phyloP scores from a whole-genome alignment of 192 early-diverging fungal species.

The Thamnidium elegans region DNA sequence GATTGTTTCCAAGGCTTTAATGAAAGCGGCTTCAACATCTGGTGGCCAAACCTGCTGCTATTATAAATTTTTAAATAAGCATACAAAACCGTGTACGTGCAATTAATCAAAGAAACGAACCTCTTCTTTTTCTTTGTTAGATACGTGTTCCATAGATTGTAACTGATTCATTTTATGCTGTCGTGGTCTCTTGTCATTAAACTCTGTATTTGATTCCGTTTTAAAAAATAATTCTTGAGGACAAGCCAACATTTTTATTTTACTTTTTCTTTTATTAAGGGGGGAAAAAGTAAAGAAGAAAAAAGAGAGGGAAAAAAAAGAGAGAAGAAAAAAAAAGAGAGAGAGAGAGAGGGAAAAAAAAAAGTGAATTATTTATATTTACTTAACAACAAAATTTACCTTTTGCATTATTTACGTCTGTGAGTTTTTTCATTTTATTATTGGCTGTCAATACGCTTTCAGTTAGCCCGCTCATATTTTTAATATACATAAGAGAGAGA shows the following conservation, averaged over 20 bases:
- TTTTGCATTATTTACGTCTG: no score
- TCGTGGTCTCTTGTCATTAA: conserved; percentile 19
- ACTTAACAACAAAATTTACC: conserved; percentile 1
- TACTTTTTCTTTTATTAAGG: conserved; percentile 1
- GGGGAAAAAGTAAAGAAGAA: background rate
- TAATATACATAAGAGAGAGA: no score
- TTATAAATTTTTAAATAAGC: background rate
- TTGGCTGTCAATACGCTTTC: no score
- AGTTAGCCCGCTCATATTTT: no score
- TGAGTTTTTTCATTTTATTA: no score
- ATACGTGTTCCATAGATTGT: background rate
- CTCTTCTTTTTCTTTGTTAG: conserved; percentile 28
- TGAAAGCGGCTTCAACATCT: conserved; percentile 57
- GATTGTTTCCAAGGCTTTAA: conserved; percentile 53
- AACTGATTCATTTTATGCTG: background rate
- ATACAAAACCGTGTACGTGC: background rate
- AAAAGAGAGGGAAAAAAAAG: conserved; percentile 14
- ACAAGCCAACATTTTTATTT: conserved; percentile 30
- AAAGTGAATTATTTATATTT: conserved; percentile 1
- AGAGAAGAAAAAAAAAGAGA: conserved; percentile 8
- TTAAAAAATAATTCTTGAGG: conserved; percentile 34
- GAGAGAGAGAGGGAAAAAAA: conserved; percentile 11
- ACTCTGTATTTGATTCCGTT: conserved; percentile 3
- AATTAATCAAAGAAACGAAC: conserved; percentile 9
- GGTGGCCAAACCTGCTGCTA: conserved; percentile 55